Base-by-base conservation (phyloP, 495 filamentous ascomycete species). In the Talaromyces stipitatus region DNA sequence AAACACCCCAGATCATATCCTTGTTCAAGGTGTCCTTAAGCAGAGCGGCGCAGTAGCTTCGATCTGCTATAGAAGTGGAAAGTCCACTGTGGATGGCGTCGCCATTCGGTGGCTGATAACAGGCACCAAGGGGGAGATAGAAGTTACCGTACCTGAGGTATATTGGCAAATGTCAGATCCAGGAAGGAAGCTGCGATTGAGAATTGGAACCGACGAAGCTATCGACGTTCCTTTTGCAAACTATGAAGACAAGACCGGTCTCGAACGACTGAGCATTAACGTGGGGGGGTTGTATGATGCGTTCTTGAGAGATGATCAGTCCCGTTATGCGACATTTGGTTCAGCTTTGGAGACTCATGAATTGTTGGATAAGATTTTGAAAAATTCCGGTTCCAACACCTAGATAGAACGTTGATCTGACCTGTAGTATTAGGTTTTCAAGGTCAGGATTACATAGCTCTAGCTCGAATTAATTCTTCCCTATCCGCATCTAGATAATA, bases 121-220 rank as follows among this genome's bases (percentile, higher is more conserved):
- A 27, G 80, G 82, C 50, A 70, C 75, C 28, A 78, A 74, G 60
- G 82, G 82, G 4, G 79, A 83, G 65, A 76, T 85, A 20, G 65
- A 72, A 18, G 62, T 85, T 14, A 69, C 72, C 0, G 69, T 70
- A 0, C 50, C 50, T 11, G 48, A 58, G 67, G 2, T 68, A 69
- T 6, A 22, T 79, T 23, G 66, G 75, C 29, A 69, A 73, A 12
- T 65, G 62, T 26, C 58, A 62, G 0, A 62, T 67, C 2, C 65
- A 67, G 18, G 60, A 69, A 11, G 24, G 32, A 67, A 66, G 11
- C 66, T 84, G 10, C 64, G 75, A 56, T 30, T 83, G 5, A 69
- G 76, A 32, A 67, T 75, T 41, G 72, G 72, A 30, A 66, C 64
- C 9, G 69, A 77, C 23, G 63, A 67, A 36, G 69, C 78, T 1